A percentile compares a stretch with the other conserved stretches of the same genome.
phyloP scores from a whole-genome alignment of 2,329 filamentous ascomycete genomes.

The Aspergillus pseudotamarii region DNA sequence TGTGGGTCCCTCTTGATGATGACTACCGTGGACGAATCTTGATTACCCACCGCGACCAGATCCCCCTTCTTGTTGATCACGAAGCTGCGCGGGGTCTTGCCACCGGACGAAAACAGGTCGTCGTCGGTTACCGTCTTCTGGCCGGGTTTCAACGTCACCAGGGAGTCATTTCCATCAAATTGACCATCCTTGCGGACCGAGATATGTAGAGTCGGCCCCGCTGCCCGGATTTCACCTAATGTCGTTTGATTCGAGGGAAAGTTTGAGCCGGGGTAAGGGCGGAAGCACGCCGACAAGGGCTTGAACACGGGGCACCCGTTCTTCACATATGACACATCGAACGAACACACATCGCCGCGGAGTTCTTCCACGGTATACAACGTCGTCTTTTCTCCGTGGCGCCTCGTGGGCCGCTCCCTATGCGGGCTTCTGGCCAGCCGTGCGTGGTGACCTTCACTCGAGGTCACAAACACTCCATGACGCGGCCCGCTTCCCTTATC shows the following conservation, averaged over 20 bases:
- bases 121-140: constrained; percentile 62
- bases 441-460: constrained; percentile 11
- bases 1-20: constrained; percentile 62
- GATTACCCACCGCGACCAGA: constrained; percentile 67
- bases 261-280: constrained; percentile 28
- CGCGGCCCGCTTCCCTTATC: constrained; percentile 57
- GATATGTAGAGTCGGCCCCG: constrained; percentile 31
- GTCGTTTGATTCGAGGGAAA: constrained; percentile 30
- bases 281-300: constrained; percentile 23
- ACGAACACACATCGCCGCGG: constrained; percentile 54
- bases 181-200: constrained; percentile 36
- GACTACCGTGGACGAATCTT: constrained; percentile 62
- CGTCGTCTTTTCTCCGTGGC: constrained; percentile 17
- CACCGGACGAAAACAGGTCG: constrained; percentile 65
- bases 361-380: constrained; percentile 62
- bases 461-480: constrained; percentile 61
- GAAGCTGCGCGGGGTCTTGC: constrained; percentile 68
- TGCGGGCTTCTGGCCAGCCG: constrained; percentile 14
- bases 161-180: constrained; percentile 33
- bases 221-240: constrained; percentile 30
- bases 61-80: constrained; percentile 66
- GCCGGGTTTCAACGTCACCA: constrained; percentile 28
- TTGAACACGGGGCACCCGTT: constrained; percentile 31
- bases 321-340: constrained; percentile 35
- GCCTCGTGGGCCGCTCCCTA: neutral